These are phyloP conservation scores for Thermothielavioides terrestris DNA, from an alignment of 495 filamentous ascomycete species.

Conservation along the genomic window DNA sequence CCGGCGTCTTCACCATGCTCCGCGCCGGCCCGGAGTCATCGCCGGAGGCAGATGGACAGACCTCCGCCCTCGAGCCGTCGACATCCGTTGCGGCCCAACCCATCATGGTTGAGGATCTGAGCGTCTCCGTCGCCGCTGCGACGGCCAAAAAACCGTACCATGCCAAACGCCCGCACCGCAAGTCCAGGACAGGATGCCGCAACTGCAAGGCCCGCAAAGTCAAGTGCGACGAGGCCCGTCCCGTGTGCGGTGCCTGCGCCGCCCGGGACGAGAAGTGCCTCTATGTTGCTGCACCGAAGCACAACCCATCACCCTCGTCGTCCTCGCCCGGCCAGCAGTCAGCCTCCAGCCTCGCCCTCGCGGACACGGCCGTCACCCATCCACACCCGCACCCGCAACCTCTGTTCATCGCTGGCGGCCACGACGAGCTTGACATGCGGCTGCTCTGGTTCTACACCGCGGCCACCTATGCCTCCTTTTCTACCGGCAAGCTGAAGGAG, in stretches of 20 bases:
- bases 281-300: slow-evolving; percentile 19
- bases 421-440: slow-evolving; percentile 30
- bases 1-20: too few relatives aligned
- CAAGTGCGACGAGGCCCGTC: slow-evolving; percentile 44
- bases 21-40: too few relatives aligned
- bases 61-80: too few relatives aligned
- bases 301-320: slow-evolving; percentile 4
- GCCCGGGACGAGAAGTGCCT: slow-evolving; percentile 37
- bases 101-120: not conserved
- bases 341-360: not conserved
- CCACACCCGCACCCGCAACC: slow-evolving; percentile 18
- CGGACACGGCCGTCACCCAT: not conserved
- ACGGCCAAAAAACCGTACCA: slow-evolving; percentile 28
- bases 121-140: not conserved
- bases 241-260: slow-evolving; percentile 38
- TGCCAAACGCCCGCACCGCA: slow-evolving; percentile 44
- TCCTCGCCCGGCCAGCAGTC: not conserved
- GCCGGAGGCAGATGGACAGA: too few relatives aligned
- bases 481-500: slow-evolving; percentile 23
- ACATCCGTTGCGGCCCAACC: not conserved
- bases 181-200: slow-evolving; percentile 44
- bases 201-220: slow-evolving; percentile 39
- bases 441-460: slow-evolving; percentile 38
- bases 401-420: slow-evolving; percentile 24
- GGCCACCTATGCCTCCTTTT: slow-evolving; percentile 30